A percentile compares a stretch with the other conserved stretches of the same genome.
These are phyloP conservation scores for Excoecaria agallocha DNA, from an alignment of 345 rosid genomes.

Conservation along the genomic window DNA sequence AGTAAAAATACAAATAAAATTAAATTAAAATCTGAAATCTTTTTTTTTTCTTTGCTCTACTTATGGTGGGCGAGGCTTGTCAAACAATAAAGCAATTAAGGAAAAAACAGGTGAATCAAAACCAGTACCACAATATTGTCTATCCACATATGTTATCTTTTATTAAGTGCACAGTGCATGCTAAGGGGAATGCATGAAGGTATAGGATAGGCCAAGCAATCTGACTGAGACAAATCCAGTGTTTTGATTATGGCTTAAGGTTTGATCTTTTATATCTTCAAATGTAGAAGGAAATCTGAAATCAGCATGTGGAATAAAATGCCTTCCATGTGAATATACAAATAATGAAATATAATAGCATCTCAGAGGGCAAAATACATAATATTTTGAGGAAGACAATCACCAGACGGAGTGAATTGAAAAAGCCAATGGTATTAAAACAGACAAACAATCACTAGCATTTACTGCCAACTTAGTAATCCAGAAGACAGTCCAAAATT, in stretches of 20 bases:
- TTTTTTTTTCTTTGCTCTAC: background rate
- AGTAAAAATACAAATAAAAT: background rate
- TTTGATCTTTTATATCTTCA: background rate
- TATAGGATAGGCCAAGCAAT: background rate
- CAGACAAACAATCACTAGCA: background rate
- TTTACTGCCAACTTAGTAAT: background rate
- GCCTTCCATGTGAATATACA: background rate
- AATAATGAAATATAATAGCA: background rate
- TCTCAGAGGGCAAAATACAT: background rate
- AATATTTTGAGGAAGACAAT: background rate
- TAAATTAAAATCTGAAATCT: background rate
- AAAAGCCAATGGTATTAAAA: background rate
- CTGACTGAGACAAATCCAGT: background rate
- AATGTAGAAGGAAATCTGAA: background rate
- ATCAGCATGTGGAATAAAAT: background rate
- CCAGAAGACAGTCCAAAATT: background rate
- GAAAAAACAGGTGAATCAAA: background rate
- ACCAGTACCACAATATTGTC: background rate
- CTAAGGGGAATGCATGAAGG: background rate
- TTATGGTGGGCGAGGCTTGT: background rate
- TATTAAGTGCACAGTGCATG: background rate
- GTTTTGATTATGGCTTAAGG: background rate
- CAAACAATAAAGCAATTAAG: background rate
- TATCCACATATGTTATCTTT: background rate
- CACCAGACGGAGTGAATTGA: background rate